These are phyloP conservation scores for Aspergillus funiculosus DNA, from an alignment of 495 filamentous ascomycete species.

Conservation along the genomic window DNA sequence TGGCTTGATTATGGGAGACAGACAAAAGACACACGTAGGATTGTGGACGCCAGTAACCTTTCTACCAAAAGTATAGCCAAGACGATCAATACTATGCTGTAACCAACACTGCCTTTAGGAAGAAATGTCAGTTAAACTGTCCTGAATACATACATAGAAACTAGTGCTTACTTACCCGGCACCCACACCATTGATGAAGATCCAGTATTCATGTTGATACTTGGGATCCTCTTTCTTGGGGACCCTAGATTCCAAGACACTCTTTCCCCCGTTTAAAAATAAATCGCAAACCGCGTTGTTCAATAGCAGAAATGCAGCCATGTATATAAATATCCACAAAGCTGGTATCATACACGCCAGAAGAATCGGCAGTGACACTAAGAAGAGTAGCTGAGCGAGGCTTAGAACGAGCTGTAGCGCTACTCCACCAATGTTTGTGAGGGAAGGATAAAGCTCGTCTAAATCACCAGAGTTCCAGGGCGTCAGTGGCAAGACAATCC, in stretches of 20 bases:
- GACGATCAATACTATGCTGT: slow-evolving; percentile 62
- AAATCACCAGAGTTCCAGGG: slow-evolving; percentile 38
- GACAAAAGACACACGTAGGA: slow-evolving; percentile 46
- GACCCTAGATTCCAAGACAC: slow-evolving; percentile 24
- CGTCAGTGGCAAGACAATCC: slow-evolving; percentile 48
- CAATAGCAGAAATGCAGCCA: slow-evolving; percentile 29
- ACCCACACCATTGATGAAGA: slow-evolving; percentile 37
- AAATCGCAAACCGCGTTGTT: slow-evolving; percentile 47
- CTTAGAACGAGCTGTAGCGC: slow-evolving; percentile 47
- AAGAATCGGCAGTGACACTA: slow-evolving; percentile 42
- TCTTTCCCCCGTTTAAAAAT: slow-evolving; percentile 37
- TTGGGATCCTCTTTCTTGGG: slow-evolving; percentile 17
- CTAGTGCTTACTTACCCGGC: slow-evolving; percentile 22
- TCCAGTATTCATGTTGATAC: slow-evolving; percentile 33
- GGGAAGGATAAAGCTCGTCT: slow-evolving; percentile 52
- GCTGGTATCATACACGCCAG: slow-evolving; percentile 45
- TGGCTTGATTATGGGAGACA: neutral
- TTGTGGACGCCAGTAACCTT: slow-evolving; percentile 79
- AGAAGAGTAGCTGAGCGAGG: slow-evolving; percentile 30
- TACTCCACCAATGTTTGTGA: slow-evolving; percentile 45
- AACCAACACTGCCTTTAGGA: slow-evolving; percentile 39
- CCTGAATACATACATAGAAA: neutral
- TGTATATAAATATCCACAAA: slow-evolving; percentile 42
- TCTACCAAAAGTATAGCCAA: slow-evolving; percentile 69
- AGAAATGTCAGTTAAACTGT: slow-evolving; percentile 1